Evolutionary conservation across 2,329 filamentous ascomycete genomes (phyloP), one percentile per base, ranked within the genome.

Genomic region (Endothia cerciana): DNA sequence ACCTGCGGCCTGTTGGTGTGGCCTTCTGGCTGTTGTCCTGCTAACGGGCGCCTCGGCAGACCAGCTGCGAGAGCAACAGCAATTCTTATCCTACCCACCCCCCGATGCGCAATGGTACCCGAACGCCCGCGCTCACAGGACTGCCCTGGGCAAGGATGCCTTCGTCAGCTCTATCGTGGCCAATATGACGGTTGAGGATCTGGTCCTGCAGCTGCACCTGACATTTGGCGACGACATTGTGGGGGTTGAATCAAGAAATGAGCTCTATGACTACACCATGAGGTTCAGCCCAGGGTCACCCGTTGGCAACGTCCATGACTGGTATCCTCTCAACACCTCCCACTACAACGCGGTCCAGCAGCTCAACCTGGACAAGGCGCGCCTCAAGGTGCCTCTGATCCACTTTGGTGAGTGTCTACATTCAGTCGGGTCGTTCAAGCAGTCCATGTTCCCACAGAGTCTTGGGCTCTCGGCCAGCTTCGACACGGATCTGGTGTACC

Each of bases 391-490:
- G 5, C 80, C 80, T 0, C 71, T 81, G 3, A 73, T 82, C 72
- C 79, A 81, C 65, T 75, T 75, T 4, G 80, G 76, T 11, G 80
- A 82, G 64, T 81, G 79, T 65, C 74, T 82, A 3, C 80, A 82
- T 56, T 79, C 78, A 1, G 79, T 81, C 1, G 79, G 77, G 7
- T 80, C 77, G 0, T 81, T 78, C 70, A 81, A 80, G 60, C 79
- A 81, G 69, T 79, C 77, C 11, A 77, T 81, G 71, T 81, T 82
- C 64, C 79, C 79, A 1, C 79, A 81, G 60, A 75, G 74, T 41
- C 71, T 81, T 30, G 78, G 76, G 0, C 67, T 82, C 67, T 78
- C 79, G 0, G 77, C 79, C 1, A 78, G 72, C 41, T 82, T 79
- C 70, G 79, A 82, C 60, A 76, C 73, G 0, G 73, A 77, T n/a